Evolutionary conservation across 768 basidiomycete species (phyloP).

Genomic region (Mycena belliarum): DNA sequence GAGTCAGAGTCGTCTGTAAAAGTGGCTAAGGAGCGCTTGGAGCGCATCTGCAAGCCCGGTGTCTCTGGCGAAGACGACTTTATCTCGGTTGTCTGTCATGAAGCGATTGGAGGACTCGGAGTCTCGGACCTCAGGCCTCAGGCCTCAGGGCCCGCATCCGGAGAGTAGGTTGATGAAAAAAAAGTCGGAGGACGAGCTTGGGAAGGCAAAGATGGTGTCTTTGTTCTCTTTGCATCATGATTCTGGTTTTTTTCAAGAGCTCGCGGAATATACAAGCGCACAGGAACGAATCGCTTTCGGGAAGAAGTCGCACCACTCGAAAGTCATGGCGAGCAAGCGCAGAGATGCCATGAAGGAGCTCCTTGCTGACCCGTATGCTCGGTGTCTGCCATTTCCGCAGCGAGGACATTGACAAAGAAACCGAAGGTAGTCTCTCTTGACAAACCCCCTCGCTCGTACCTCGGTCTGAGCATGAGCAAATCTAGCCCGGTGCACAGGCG

Average conservation of each 20-base stretch:
- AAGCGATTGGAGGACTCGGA: conserved; percentile 50
- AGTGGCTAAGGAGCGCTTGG: conserved; percentile 75
- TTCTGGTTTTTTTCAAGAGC: conserved; percentile 63
- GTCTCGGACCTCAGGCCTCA: too few relatives aligned
- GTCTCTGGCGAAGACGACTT: conserved; percentile 63
- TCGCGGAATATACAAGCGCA: conserved; percentile 84
- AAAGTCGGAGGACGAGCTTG: conserved; percentile 86
- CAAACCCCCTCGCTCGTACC: too few relatives aligned
- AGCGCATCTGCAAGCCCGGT: conserved; percentile 57
- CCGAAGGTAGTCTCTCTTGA: too few relatives aligned
- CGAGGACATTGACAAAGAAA: conserved; percentile 83
- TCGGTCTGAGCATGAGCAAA: conserved; percentile 87
- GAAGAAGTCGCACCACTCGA: conserved; percentile 79
- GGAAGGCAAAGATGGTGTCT: conserved; percentile 83
- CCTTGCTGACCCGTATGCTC: conserved; percentile 72
- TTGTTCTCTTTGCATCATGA: neutral
- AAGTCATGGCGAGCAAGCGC: conserved; percentile 64
- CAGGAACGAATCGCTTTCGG: conserved; percentile 85
- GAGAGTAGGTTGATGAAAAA: conserved; percentile 81
- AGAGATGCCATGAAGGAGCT: conserved; percentile 75
- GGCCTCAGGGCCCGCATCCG: conserved; percentile 84
- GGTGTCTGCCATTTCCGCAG: conserved; percentile 33
- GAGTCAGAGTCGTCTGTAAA: conserved; percentile 71
- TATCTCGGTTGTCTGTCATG: conserved; percentile 73
- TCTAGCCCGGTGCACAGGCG: conserved; percentile 69